Base-by-base conservation (phyloP, 2,329 filamentous ascomycete genomes). In the Claviceps humidiphila region DNA sequence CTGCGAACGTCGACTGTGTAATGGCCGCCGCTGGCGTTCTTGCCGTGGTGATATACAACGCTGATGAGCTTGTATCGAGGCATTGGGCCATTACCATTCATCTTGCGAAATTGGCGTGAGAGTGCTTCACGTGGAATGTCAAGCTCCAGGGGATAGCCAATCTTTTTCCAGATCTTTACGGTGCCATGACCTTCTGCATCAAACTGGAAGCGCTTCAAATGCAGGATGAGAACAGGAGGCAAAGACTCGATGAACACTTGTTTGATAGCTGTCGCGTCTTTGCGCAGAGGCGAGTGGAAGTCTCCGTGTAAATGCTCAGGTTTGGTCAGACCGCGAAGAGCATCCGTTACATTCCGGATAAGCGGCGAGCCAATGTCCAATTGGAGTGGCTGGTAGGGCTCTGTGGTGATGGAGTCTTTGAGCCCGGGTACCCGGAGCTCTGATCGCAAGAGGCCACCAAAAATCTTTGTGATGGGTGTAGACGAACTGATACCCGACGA, bases 161-260 rank as follows among this genome's bases (percentile, higher is more conserved):
- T 77, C 72, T 91, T 95, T 74, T 97, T 98, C 88, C 91, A 96
- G 57, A 97, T 95, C 74, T 98, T 98, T 62, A 95, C 85, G 0
- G 89, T 95, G 24, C 89, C 89, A 45, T 64, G 61, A 45, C 84
- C 87, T 53, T 84, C 80, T 55, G 83, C 87, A 61, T 97, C 89
- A 61, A 95, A 97, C 61, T 96, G 89, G 75, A 98, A 98, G 45
- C 93, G 88, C 72, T 98, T 98, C 43, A 98, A 76, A 64, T 98
- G 93, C 8, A 98, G 77, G 51, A 97, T 95, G 13, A 98, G 78
- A 4, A 97, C 87, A 0, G 89, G 88, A 0, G 93, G 93, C 16
- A 97, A 74, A 1, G 82, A 87, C 61, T 97, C 91, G 56, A 98
- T 95, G 59, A 94, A 89, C 2, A 95, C 84, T 66, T 97, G 93